Conservation (phyloP, 2,329 filamentous ascomycete species). For the Phyllosticta citribraziliensis region DNA sequence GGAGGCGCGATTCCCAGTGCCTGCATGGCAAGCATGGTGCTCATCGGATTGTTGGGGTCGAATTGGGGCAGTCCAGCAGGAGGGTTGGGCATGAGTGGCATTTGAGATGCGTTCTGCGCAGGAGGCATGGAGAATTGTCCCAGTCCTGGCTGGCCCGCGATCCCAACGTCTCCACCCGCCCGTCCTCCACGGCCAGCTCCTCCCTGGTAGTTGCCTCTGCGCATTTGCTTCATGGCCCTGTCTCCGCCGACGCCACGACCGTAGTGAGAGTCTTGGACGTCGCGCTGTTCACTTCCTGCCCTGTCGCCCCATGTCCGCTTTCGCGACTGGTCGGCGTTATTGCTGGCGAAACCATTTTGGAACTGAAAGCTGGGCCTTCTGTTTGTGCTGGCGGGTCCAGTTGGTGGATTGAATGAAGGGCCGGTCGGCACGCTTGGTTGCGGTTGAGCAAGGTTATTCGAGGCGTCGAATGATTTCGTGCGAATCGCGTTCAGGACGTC, state of each 20-base stretch:
- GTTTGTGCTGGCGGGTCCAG: slow-evolving; percentile 14
- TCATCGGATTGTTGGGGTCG: slow-evolving; percentile 52
- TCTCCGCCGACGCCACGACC: slow-evolving; percentile 27
- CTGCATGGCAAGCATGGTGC: slow-evolving; percentile 53
- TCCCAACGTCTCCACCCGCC: slow-evolving; percentile 9
- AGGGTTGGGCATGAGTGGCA: slow-evolving; percentile 28
- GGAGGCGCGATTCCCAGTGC: slow-evolving; percentile 37
- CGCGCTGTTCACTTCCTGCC: slow-evolving; percentile 34
- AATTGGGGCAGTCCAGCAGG: slow-evolving; percentile 42
- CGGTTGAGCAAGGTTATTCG: slow-evolving; percentile 12
- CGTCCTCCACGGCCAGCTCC: slow-evolving; percentile 8
- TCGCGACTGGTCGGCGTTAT: slow-evolving; percentile 26
- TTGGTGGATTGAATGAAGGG: slow-evolving; percentile 18
- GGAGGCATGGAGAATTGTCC: slow-evolving; percentile 26
- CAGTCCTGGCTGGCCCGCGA: slow-evolving; percentile 8
- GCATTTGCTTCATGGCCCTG: slow-evolving; percentile 47
- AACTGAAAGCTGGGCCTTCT: slow-evolving; percentile 13
- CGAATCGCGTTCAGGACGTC: slow-evolving; percentile 60
- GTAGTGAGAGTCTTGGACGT: slow-evolving; percentile 32
- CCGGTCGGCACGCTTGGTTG: slow-evolving; percentile 18
- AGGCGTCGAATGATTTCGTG: slow-evolving; percentile 35
- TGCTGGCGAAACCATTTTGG: slow-evolving; percentile 13
- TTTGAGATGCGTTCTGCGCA: slow-evolving; percentile 8
- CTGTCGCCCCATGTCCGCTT: slow-evolving; percentile 51
- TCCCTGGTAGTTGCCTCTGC: slow-evolving; percentile 35